These are phyloP conservation scores for Picochlorum sp. DNA, from an alignment of 139 green algal species.

Conservation along the genomic window DNA sequence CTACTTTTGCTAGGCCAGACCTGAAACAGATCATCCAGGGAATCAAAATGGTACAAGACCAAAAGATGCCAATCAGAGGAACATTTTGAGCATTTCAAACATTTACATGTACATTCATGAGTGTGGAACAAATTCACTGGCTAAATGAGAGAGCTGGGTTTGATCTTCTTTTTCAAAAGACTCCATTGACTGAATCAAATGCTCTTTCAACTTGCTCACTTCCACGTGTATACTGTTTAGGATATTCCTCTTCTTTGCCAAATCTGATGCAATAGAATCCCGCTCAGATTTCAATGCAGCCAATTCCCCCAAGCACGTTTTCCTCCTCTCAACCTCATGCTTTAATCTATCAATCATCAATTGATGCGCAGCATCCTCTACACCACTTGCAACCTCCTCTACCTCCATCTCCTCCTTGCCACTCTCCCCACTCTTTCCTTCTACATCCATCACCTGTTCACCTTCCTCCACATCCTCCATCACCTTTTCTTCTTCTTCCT, in stretches of 20 bases:
- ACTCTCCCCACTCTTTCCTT: background rate
- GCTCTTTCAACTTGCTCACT: conserved; percentile 16
- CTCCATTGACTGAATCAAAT: conserved; percentile 6
- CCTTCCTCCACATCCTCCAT: background rate
- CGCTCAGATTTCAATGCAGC: conserved; percentile 20
- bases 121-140: conserved; percentile 1
- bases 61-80: conserved; percentile 30
- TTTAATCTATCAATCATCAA: conserved; percentile 26
- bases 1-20: conserved; percentile 41
- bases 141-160: background rate
- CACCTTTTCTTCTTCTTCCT: background rate
- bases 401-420: background rate
- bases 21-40: conserved; percentile 36
- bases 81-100: conserved; percentile 14
- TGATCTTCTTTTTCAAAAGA: conserved; percentile 10
- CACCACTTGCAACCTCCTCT: background rate
- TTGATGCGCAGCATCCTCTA: conserved; percentile 15
- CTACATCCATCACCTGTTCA: background rate
- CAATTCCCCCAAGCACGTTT: conserved; percentile 19
- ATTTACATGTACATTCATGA: conserved; percentile 1
- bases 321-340: conserved; percentile 21
- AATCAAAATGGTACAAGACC: conserved; percentile 36
- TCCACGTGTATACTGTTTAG: conserved; percentile 19
- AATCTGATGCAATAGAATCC: conserved; percentile 22
- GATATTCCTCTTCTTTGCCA: conserved; percentile 24